Evolutionary conservation across 192 early-diverging fungal genomes (phyloP), one percentile per base, ranked within the genome.

Genomic region (Gigaspora rosea): DNA sequence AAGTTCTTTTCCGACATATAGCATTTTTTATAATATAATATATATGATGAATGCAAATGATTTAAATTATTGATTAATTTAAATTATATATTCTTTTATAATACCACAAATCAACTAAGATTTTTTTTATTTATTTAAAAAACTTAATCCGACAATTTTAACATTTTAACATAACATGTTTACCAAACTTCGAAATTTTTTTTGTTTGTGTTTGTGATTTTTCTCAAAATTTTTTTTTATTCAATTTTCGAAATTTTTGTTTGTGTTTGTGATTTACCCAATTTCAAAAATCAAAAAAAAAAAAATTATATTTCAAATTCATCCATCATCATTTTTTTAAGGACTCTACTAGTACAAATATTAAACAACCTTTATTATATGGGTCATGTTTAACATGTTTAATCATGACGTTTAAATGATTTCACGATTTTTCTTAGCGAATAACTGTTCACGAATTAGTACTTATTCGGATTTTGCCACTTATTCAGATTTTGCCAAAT

Each of bases 191-290:
- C 48, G 41, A 48, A 69, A 69, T 50, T 69, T 69, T 69, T 69
- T 69, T 69, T 69, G 41, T 69, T 69, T 50, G 48, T 69, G 48
- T 69, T 69, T 66, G 64, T 66, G 64, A 66, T 66, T 66, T 62
- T 35, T n/a, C 64, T 50, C 66, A 50, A 50, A 61, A n/a, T n/a
- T n/a, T n/a, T 61, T 69, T 69, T 69, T 50, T 50, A 20, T n/a
- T 20, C n/a, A 48, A 50, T 16, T 50, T 51, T 69, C 66, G 66
- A 69, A 69, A 69, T 69, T 69, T 66, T 69, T 69, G 66, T 69
- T 69, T 69, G 66, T 69, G 66, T 69, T 69, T 69, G 66, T 69
- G 66, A 69, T 69, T 69, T 69, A n/a, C n/a, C 47, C 47, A 50
- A 49, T 69, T 65, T 65, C 18, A 41, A 41, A 41, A 41, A 18